Base-by-base conservation (phyloP, 1,284 basidiomycete species). In the Peniophora sp. region DNA sequence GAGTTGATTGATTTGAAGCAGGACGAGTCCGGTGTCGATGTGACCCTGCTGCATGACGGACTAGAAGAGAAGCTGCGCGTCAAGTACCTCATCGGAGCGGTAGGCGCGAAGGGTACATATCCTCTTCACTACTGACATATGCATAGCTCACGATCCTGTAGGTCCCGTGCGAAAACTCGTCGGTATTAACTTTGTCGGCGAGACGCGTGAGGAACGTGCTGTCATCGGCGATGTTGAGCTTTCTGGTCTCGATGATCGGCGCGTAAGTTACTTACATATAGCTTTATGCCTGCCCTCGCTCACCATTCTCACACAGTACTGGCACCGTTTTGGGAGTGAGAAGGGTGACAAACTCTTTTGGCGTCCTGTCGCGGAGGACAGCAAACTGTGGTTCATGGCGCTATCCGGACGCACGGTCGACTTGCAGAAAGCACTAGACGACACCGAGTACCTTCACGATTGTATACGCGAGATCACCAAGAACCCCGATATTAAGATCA, bases 321-420 rank as follows among this genome's bases (percentile, higher is more conserved):
- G 62, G 64, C 63, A 69, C 50, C 51, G 58, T 10, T 68, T 61
- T 59, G 56, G 60, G 2, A 55, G 59, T 14, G 51, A 52, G 5
- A 52, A 50, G 19, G 52, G 43, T 1, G 53, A 53, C 38, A 41
- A 20, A 16, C 5, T 41, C 38, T 8, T 41, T 8, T n/a, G n/a
- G 38, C 38, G 38, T 41, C n/a, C 38, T 6, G 38, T 41, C 19
- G 19, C 19, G 5, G 38, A 41, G 19, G 38, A 41, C 38, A 16
- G n/a, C 16, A 17, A n/a, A n/a, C 16, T 17, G 8, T 17, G n/a
- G 38, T 41, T 41, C n/a, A 17, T 41, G 16, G 16, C 8, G 8
- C 16, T 41, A 8, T 17, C 16, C 38, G 38, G n/a, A n/a, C 19
- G 19, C 19, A 20, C n/a, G 16, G 16, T 41, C n/a, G 38, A 41